Conservation (phyloP, 176 grass and related monocot genomes). For the Eremochloa ophiuroides region DNA sequence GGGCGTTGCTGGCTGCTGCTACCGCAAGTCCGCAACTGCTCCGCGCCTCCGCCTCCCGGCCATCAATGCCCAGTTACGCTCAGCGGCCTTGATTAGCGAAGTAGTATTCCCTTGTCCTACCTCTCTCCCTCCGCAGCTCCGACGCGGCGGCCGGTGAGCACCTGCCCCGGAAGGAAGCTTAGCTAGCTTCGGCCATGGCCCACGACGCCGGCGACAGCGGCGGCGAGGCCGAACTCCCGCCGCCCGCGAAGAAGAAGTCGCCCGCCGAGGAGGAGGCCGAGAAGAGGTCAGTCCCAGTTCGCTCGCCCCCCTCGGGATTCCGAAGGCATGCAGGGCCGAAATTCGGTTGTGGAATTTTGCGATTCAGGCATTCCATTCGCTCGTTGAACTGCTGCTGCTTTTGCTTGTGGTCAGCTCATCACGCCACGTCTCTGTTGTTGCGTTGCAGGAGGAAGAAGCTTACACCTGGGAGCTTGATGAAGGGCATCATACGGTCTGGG, state of each 20-base stretch:
- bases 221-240: constrained; percentile 33
- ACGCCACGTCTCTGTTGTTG: neutral
- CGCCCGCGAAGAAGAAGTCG: constrained; percentile 68
- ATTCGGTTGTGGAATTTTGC: neutral
- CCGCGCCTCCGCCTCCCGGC: constrained; percentile 6
- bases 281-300: constrained; percentile 53
- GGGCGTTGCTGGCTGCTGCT: neutral
- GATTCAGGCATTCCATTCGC: neutral
- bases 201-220: constrained; percentile 13
- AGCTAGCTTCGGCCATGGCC: constrained; percentile 51
- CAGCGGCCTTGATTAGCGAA: neutral
- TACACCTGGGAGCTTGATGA: constrained; percentile 88
- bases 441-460: constrained; percentile 75
- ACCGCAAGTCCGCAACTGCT: constrained; percentile 22
- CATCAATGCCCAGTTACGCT: neutral
- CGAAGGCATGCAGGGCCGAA: neutral
- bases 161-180: no score
- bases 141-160: neutral
- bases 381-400: neutral
- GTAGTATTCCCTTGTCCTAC: neutral
- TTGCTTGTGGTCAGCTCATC: neutral
- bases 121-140: no score
- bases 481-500: constrained; percentile 71
- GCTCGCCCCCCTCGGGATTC: neutral
- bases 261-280: constrained; percentile 68